Evolutionary conservation across 257 asterid species (phyloP), one percentile per base, ranked within the genome.

Genomic region (Primulina huaijiensis): DNA sequence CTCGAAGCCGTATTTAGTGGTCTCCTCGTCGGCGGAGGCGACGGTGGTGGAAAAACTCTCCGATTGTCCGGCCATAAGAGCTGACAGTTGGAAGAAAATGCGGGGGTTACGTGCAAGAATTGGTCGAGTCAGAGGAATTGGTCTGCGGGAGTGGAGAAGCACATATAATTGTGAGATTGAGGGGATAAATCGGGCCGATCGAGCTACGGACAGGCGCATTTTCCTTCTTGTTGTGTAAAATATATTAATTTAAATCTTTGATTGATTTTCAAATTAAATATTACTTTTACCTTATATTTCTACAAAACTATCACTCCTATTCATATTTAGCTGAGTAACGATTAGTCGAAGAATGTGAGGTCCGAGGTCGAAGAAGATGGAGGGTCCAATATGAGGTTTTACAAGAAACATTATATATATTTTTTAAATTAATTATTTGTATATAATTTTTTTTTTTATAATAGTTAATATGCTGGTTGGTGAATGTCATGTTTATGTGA

Each of bases 1-100:
- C 53, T 86, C 83, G 75, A 94, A 94, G 38, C 99, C 99, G 78
- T 66, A 94, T 77, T 85, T 79, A 37, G 69, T 76, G 68, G 17
- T 81, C 25, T 80, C 92, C 0, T 75, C 90, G 27, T 12, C 64
- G 38, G 31, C 75, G 60, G 67, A 37, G 73, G 92, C 64, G 38
- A 25, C 75, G 60, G 67, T 43, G 74, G 92, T 69, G 69, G 85
- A 69, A 80, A 83, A 68, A 79, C 76, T 80, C 70, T 82, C 88
- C 27, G 95, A 76, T 65, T 81, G 87, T 60, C 80, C 92, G 37
- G 93, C 83, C 97, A 92, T 92, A 79, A 75, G 78, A 11, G 59
- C 38, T 3, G 75, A 2, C 21, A 33, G 46, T 50, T 11, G 64
- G 60, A 68, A 40, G 52, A 58, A 57, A 29, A 43, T 69, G 75